Conservation (phyloP, 208 protist species). For the Trypanosomatidae sp. region DNA sequence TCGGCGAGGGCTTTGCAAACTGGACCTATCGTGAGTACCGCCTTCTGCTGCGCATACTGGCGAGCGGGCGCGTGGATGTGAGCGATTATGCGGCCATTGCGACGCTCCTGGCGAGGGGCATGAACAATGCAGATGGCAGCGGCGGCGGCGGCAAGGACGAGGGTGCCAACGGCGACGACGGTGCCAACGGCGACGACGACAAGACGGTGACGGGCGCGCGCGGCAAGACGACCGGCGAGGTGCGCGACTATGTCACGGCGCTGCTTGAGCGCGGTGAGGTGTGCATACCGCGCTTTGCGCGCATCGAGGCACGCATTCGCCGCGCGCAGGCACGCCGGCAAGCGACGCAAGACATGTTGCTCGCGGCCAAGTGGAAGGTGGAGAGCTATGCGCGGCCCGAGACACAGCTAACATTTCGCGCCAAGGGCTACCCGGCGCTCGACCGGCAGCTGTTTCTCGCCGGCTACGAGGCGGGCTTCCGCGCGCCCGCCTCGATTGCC, state of each 20-base stretch:
- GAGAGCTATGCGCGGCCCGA: conserved; percentile 55
- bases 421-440: conserved; percentile 16
- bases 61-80: conserved; percentile 27
- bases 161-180: no score
- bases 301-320: conserved; percentile 38
- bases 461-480: conserved; percentile 58
- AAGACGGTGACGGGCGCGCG: conserved; percentile 1
- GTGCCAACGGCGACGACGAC: no score
- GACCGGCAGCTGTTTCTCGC: conserved; percentile 64
- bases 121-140: no score
- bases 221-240: conserved; percentile 58
- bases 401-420: conserved; percentile 36
- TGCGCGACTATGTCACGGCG: conserved; percentile 67
- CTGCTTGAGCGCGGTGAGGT: conserved; percentile 63
- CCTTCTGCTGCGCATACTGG: conserved; percentile 23
- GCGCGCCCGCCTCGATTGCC: conserved; percentile 11
- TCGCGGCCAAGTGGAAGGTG: conserved; percentile 72
- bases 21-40: conserved; percentile 66
- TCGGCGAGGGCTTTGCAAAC: conserved; percentile 58
- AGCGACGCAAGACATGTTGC: conserved; percentile 28
- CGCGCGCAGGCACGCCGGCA: conserved; percentile 22
- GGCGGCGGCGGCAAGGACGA: no score
- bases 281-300: conserved; percentile 53
- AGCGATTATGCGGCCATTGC: conserved; percentile 53
- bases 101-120: conserved; percentile 5